Conservation (phyloP, 148 eudicot species). For the Simmondsia chinensis region DNA sequence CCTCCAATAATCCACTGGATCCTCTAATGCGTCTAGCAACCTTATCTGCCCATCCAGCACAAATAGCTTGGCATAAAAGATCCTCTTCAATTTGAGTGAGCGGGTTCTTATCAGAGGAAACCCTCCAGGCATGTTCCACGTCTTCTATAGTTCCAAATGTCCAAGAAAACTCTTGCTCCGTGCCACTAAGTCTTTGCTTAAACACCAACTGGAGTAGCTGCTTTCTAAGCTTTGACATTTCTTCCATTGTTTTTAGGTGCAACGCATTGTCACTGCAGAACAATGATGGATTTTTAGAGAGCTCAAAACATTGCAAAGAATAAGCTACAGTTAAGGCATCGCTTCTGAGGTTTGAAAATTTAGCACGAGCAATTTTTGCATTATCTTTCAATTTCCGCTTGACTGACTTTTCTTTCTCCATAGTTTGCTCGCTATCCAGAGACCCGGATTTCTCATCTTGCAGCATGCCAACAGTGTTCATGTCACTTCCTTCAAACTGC, state of each 20-base stretch:
- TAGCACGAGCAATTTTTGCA: slow-evolving; percentile 41
- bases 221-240: slow-evolving; percentile 78
- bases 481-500: slow-evolving; percentile 36
- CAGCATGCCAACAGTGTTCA: slow-evolving; percentile 11
- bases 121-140: slow-evolving; percentile 64
- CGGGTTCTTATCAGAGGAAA: slow-evolving; percentile 31
- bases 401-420: slow-evolving; percentile 23
- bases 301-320: slow-evolving; percentile 78
- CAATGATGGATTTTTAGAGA: slow-evolving; percentile 22
- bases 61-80: slow-evolving; percentile 75
- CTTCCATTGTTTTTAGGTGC: slow-evolving; percentile 68
- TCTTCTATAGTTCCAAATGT: slow-evolving; percentile 44
- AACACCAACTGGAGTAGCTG: slow-evolving; percentile 68
- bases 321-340: slow-evolving; percentile 76
- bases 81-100: slow-evolving; percentile 48
- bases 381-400: slow-evolving; percentile 56
- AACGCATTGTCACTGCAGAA: slow-evolving; percentile 56
- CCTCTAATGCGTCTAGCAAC: slow-evolving; percentile 61
- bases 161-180: slow-evolving; percentile 48
- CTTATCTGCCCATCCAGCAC: slow-evolving; percentile 96
- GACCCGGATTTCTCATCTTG: slow-evolving; percentile 17
- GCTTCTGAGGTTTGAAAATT: slow-evolving; percentile 63
- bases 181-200: slow-evolving; percentile 22
- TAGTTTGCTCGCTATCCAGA: slow-evolving; percentile 4
- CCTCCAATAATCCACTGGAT: slow-evolving; percentile 18